These are phyloP conservation scores for Aspergillus fumigatus DNA, from an alignment of 2,329 filamentous ascomycete genomes.

Conservation along the genomic window DNA sequence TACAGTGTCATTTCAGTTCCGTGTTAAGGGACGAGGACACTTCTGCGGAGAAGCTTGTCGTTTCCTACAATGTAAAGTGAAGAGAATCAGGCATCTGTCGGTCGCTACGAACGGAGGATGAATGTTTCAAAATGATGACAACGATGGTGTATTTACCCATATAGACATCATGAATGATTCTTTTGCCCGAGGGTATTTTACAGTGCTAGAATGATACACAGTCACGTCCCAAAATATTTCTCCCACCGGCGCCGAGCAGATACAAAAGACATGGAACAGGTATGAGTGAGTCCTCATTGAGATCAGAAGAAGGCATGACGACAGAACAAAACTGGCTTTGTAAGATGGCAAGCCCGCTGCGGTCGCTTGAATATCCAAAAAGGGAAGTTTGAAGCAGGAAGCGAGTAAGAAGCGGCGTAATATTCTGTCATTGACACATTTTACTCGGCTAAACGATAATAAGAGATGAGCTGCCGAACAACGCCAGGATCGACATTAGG, in stretches of 20 bases:
- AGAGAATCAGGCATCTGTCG: background rate
- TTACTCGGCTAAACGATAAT: constrained; percentile 52
- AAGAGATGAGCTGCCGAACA: constrained; percentile 64
- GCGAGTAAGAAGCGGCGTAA: constrained; percentile 5
- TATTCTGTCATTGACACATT: constrained; percentile 5
- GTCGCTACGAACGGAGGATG: background rate
- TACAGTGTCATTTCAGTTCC: background rate
- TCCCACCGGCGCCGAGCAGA: constrained; percentile 23
- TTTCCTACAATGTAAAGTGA: background rate
- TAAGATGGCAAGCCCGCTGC: constrained; percentile 9
- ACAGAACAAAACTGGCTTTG: constrained; percentile 15
- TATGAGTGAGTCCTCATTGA: constrained; percentile 8
- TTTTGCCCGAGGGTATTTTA: constrained; percentile 33
- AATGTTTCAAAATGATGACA: background rate
- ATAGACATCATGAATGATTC: constrained; percentile 21
- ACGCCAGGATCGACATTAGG: constrained; percentile 59
- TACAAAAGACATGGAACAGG: constrained; percentile 4
- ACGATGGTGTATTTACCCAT: constrained; percentile 14
- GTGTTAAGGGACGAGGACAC: too few relatives aligned
- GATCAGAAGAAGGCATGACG: constrained; percentile 19
- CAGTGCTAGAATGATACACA: constrained; percentile 20
- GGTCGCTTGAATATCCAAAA: constrained; percentile 13
- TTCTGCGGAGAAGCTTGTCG: background rate
- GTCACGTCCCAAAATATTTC: constrained; percentile 18
- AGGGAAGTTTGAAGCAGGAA: constrained; percentile 13